Conservation (phyloP, 164 flowering plant species). For the Chimonanthus salicifolius region DNA sequence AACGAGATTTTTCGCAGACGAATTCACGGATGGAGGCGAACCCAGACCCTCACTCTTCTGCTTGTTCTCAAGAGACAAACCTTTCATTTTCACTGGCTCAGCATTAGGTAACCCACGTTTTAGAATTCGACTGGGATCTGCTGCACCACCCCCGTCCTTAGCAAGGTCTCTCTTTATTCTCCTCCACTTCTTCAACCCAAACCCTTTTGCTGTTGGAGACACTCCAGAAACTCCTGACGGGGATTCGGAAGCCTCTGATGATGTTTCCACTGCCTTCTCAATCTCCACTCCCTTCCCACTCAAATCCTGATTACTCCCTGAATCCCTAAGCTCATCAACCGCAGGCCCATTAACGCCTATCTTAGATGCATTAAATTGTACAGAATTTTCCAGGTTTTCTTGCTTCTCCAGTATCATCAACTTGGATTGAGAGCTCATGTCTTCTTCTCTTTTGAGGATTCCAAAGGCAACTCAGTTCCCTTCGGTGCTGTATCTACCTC, state of each 20-base stretch:
- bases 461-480: slow-evolving; percentile 1
- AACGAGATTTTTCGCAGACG: slow-evolving; percentile 5
- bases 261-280: slow-evolving; percentile 13
- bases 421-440: background rate
- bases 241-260: slow-evolving; percentile 12
- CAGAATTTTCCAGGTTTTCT: background rate
- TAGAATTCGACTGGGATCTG: slow-evolving; percentile 40
- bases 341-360: background rate
- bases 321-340: background rate
- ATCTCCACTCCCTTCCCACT: slow-evolving; percentile 13
- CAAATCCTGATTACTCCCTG: background rate
- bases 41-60: slow-evolving; percentile 37
- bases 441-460: background rate
- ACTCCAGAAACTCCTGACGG: slow-evolving; percentile 13
- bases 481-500: background rate
- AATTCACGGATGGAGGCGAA: slow-evolving; percentile 3
- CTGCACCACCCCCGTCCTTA: slow-evolving; percentile 30
- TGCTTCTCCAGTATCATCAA: background rate
- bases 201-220: slow-evolving; percentile 42
- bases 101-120: slow-evolving; percentile 45
- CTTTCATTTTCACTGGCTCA: slow-evolving; percentile 16
- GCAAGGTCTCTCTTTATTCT: slow-evolving; percentile 46
- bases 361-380: background rate
- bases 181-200: slow-evolving; percentile 86
- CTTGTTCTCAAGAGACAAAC: slow-evolving; percentile 21